Evolutionary conservation across 2,329 filamentous ascomycete species (phyloP), one percentile per base, ranked within the genome.

Genomic region (Trichothecium roseum): DNA sequence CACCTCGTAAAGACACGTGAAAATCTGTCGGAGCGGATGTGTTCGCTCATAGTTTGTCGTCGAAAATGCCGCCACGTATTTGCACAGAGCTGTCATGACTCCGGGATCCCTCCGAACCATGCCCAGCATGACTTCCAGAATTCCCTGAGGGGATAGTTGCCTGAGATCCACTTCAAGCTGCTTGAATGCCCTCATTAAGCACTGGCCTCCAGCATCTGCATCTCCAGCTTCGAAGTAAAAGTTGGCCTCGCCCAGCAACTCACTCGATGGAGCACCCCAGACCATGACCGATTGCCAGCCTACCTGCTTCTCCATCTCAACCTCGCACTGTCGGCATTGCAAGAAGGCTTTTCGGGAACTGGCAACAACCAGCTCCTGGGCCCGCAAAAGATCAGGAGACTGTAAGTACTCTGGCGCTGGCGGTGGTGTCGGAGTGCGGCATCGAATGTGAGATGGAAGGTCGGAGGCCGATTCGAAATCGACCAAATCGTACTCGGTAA

Each of bases 401-500:
- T 53, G 54, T 14, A 65, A 53, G 31, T 60, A 62, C 20, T 58
- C 58, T 14, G 59, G 59, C 15, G 56, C 55, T 12, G 60, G 60
- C 8, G 62, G 61, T 26, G 62, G 62, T 24, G 62, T 64, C 31
- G 62, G 62, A 8, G 62, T 65, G 44, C 62, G 59, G 35, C 62
- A 65, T 44, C 59, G 58, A 20, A 65, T 56, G 34, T 65, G 60
- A 3, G 57, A 54, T 16, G 62, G 62, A 15, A 65, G 51, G 39
- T 65, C 56, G 35, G 59, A 56, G 12, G 60, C 54, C 28, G 58
- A 47, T 40, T 64, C 60, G 35, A 65, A 63, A 43, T 66, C 63
- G 31, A 66, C 55, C 42, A 71, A 56, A 38, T 70, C 67, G 44
- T 68, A 68, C 44, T 69, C 66, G 9, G 67, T 68, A 17, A 70